Percentiles rank a stretch among this genome's conserved stretches.
phyloP scores from a whole-genome alignment of 108 stramenopile species.

The Licmophora abbreviata region DNA sequence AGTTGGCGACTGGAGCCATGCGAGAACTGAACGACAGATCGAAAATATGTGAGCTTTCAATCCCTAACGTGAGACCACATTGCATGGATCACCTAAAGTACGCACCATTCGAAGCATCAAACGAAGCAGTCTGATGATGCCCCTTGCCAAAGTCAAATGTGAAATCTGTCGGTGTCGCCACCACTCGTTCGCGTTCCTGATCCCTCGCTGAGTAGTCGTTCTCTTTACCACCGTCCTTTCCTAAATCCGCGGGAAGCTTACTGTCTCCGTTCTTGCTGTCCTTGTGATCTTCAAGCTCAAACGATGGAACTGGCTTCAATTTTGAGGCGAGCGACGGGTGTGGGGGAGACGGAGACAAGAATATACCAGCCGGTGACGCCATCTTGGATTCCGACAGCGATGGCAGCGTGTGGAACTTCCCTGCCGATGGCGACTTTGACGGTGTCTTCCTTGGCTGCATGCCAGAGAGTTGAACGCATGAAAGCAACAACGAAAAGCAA shows the following conservation, averaged over 20 bases:
- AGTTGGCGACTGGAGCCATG: constrained; percentile 76
- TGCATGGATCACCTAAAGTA: background rate
- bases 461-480: too few species aligned
- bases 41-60: background rate
- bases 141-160: constrained; percentile 72
- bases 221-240: background rate
- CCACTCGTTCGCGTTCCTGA: constrained; percentile 21
- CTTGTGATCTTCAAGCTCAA: constrained; percentile 11
- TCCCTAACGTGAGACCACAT: background rate
- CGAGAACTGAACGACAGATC: constrained; percentile 32
- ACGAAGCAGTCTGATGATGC: constrained; percentile 21
- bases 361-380: constrained; percentile 26
- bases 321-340: constrained; percentile 11
- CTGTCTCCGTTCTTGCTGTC: constrained; percentile 1
- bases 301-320: constrained; percentile 3
- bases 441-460: constrained; percentile 26
- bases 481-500: too few species aligned
- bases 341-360: constrained; percentile 25
- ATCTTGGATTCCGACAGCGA: constrained; percentile 25
- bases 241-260: background rate
- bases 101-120: constrained; percentile 53
- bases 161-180: constrained; percentile 76
- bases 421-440: constrained; percentile 19
- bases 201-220: constrained; percentile 10
- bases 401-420: constrained; percentile 30